Evolutionary conservation across 2,329 filamentous ascomycete species (phyloP), one percentile per base, ranked within the genome.

Genomic region (Pseudogymnoascus sp.): DNA sequence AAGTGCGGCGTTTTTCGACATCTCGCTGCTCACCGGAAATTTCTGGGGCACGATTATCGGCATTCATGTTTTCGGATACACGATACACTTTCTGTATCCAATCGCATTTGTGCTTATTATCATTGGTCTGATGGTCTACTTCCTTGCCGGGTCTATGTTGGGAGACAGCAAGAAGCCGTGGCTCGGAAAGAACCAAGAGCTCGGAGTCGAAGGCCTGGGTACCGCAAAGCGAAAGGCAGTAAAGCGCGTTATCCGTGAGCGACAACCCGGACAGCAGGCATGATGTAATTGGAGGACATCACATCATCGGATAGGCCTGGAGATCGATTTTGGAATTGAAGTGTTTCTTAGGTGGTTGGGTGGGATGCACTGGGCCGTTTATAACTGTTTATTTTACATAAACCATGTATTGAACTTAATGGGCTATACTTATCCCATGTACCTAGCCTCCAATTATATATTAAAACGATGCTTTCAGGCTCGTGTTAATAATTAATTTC

Each of bases 21-120:
- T 97, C 71, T 93, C 89, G 6, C 80, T 99, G 68, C 81, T 99
- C 65, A 97, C 95, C 1, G 91, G 88, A 70, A 97, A 96, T 78
- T 97, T 97, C 79, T 99, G 95, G 95, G 93, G 92, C 68, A 89
- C 96, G 66, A 89, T 96, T 69, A 93, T 99, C 70, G 95, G 95
- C 60, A 85, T 96, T 69, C 84, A 88, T 73, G 90, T 97, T 59
- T 96, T 99, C 72, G 85, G 88, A 50, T 84, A 89, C 70, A 77
- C 77, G 42, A 85, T 99, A 64, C 90, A 96, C 78, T 96, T 85
- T 81, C 82, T 97, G 78, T 99, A 99, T 77, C 93, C 95, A 4
- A 90, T 97, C 73, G 93, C 95, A 11, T 99, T 99, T 75, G 90
- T 96, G 8, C 81, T 93, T 69, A 97, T 99, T 75, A 86, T 99